A percentile compares a stretch with the other conserved stretches of the same genome.
Conservation (phyloP, 108 stramenopile species). For the Cylindrotheca fusiformis region DNA sequence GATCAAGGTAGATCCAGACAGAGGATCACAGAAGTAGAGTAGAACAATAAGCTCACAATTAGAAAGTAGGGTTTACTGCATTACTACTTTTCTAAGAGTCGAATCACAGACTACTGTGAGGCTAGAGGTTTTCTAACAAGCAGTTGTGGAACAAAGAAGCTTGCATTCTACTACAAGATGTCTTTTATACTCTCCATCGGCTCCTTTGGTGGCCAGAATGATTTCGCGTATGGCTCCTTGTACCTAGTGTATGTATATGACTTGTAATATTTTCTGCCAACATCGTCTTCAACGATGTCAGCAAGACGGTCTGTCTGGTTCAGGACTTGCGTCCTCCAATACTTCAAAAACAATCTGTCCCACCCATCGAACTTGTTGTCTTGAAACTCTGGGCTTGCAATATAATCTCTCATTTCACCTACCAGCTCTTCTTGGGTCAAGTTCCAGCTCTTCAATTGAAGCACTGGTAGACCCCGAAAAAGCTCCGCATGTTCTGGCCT, state of each 20-base stretch:
- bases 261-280: slow-evolving; percentile 18
- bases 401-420: slow-evolving; percentile 7
- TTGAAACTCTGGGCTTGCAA: slow-evolving; percentile 9
- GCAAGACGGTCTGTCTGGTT: slow-evolving; percentile 7
- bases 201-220: slow-evolving; percentile 4
- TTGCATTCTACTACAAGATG: too few species aligned
- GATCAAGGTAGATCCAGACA: too few species aligned
- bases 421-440: slow-evolving; percentile 9
- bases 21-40: too few species aligned
- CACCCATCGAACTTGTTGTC: slow-evolving; percentile 16
- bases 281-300: slow-evolving; percentile 13
- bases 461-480: slow-evolving; percentile 11
- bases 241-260: slow-evolving; percentile 5
- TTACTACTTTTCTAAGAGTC: too few species aligned
- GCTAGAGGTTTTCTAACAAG: too few species aligned
- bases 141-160: too few species aligned
- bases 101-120: too few species aligned
- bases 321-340: slow-evolving; percentile 15
- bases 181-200: neutral
- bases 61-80: too few species aligned
- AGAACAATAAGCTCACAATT: too few species aligned
- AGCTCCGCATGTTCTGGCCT: neutral
- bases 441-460: slow-evolving; percentile 2
- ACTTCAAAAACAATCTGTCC: slow-evolving; percentile 17
- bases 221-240: neutral